A percentile compares a stretch with the other conserved stretches of the same genome.
These are phyloP conservation scores for Aspergillus campestris DNA, from an alignment of 495 filamentous ascomycete genomes.

Conservation along the genomic window DNA sequence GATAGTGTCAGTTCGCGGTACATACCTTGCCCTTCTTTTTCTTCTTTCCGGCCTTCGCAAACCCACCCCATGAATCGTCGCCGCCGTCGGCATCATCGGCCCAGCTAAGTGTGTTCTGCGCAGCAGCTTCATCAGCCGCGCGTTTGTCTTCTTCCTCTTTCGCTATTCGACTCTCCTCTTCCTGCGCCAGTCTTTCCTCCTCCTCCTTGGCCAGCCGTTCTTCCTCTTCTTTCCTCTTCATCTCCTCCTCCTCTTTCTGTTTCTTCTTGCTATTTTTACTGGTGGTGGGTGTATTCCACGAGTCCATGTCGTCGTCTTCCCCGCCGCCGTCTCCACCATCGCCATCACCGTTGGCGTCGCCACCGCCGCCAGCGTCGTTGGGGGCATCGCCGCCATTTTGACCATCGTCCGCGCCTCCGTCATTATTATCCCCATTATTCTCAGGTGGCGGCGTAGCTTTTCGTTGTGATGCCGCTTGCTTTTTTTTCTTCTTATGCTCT, in stretches of 20 bases:
- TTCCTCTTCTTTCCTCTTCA: conserved; percentile 11
- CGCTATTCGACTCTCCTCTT: conserved; percentile 29
- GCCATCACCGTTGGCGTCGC: conserved; percentile 15
- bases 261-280: conserved; percentile 37
- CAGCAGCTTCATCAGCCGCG: conserved; percentile 29
- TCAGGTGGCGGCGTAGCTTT: conserved; percentile 9
- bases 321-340: conserved; percentile 19
- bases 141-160: conserved; percentile 28
- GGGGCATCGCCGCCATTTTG: conserved; percentile 29
- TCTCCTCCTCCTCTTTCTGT: conserved; percentile 27
- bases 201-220: conserved; percentile 12
- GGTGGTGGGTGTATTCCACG: conserved; percentile 30
- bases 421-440: conserved; percentile 11
- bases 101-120: conserved; percentile 36
- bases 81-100: conserved; percentile 30
- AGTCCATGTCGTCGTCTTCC: conserved; percentile 30
- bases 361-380: conserved; percentile 30
- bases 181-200: conserved; percentile 17
- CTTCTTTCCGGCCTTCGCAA: conserved; percentile 29
- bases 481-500: conserved; percentile 41
- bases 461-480: conserved; percentile 15
- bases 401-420: conserved; percentile 20
- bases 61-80: conserved; percentile 31
- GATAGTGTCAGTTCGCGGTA: background rate
- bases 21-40: conserved; percentile 43